Percentiles rank a stretch among this genome's conserved stretches.
Conservation (phyloP, 192 early-diverging fungal species). For the Podila clonocystis region DNA sequence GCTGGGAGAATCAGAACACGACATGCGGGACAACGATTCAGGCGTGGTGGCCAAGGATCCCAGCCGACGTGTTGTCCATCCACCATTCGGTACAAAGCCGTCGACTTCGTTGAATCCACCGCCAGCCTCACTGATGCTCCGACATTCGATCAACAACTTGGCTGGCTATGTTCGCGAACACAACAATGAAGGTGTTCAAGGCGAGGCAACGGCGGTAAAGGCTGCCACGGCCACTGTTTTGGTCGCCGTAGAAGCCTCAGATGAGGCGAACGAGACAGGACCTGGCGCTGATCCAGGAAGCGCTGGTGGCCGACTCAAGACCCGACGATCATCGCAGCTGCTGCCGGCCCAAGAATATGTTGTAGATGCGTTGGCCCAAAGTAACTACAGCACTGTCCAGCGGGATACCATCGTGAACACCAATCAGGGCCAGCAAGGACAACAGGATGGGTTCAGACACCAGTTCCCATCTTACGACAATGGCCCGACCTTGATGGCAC, state of each 20-base stretch:
- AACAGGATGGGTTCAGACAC: constrained; percentile 3
- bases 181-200: neutral
- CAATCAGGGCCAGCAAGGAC: constrained; percentile 8
- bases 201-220: neutral
- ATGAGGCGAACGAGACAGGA: constrained; percentile 4
- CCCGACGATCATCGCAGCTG: constrained; percentile 29
- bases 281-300: constrained; percentile 4
- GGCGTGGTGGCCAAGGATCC: too few species aligned
- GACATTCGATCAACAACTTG: neutral
- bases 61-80: neutral
- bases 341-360: constrained; percentile 20
- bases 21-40: too few species aligned
- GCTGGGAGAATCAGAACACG: neutral
- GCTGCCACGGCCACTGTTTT: neutral
- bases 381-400: constrained; percentile 20
- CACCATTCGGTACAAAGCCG: neutral
- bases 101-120: neutral
- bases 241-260: neutral
- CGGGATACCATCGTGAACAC: constrained; percentile 28
- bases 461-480: constrained; percentile 23
- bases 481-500: constrained; percentile 30
- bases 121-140: constrained; percentile 1
- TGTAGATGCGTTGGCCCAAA: constrained; percentile 25
- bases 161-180: neutral
- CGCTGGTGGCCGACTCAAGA: constrained; percentile 6